Conservation (phyloP, 805 yeast species). For the Blastobotrys robertii region DNA sequence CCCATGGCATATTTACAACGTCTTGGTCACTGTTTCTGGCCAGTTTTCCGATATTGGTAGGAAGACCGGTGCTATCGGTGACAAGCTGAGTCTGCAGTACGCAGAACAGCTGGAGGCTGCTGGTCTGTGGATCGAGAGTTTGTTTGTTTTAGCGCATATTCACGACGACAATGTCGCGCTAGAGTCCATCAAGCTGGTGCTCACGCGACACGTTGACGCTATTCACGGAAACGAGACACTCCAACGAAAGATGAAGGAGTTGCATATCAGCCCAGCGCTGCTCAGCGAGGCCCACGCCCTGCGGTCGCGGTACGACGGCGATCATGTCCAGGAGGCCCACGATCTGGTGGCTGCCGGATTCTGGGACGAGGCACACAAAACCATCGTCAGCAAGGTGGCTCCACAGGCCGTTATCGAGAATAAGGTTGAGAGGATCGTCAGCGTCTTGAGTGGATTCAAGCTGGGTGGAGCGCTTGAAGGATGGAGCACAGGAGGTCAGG, state of each 20-base stretch:
- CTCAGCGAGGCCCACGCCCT: slow-evolving; percentile 54
- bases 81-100: slow-evolving; percentile 32
- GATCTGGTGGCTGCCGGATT: slow-evolving; percentile 52
- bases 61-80: slow-evolving; percentile 22
- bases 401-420: slow-evolving; percentile 59
- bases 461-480: slow-evolving; percentile 13
- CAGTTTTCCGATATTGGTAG: slow-evolving; percentile 10
- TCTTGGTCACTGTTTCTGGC: slow-evolving; percentile 25
- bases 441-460: slow-evolving; percentile 17
- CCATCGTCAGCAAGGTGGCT: slow-evolving; percentile 51
- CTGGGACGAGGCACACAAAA: slow-evolving; percentile 54
- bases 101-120: slow-evolving; percentile 42
- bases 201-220: slow-evolving; percentile 18
- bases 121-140: slow-evolving; percentile 48
- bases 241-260: neutral
- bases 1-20: slow-evolving; percentile 43
- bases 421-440: slow-evolving; percentile 17
- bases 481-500: slow-evolving; percentile 29
- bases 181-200: slow-evolving; percentile 28
- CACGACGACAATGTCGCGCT: slow-evolving; percentile 37
- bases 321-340: slow-evolving; percentile 49
- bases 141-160: slow-evolving; percentile 55
- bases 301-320: slow-evolving; percentile 38
- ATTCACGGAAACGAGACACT: slow-evolving; percentile 2
- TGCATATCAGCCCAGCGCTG: slow-evolving; percentile 36